Conservation (phyloP, 2,329 filamentous ascomycete genomes). For the Colletotrichum agaves region DNA sequence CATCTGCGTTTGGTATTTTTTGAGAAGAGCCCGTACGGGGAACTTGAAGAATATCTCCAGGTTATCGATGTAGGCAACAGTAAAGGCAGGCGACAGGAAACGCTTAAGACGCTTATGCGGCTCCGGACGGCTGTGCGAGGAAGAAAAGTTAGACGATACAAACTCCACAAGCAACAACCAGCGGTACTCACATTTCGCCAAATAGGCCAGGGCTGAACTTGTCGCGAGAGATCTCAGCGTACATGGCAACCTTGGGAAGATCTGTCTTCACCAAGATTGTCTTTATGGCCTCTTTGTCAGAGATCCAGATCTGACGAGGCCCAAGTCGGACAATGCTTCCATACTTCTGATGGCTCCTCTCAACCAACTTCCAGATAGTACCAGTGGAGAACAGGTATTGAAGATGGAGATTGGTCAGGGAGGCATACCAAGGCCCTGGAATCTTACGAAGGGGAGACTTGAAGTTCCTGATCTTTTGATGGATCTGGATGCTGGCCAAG, state of each 20-base stretch:
- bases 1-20: slow-evolving; percentile 25
- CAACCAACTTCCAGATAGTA: slow-evolving; percentile 40
- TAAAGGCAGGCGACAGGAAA: slow-evolving; percentile 43
- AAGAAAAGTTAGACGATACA: background rate
- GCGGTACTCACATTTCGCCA: slow-evolving; percentile 39
- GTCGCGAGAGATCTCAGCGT: slow-evolving; percentile 39
- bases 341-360: slow-evolving; percentile 38
- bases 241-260: slow-evolving; percentile 42
- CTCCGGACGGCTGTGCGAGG: slow-evolving; percentile 37
- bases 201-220: slow-evolving; percentile 39
- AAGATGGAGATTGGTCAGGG: slow-evolving; percentile 39
- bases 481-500: slow-evolving; percentile 14
- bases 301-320: slow-evolving; percentile 41
- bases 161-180: background rate
- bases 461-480: slow-evolving; percentile 16
- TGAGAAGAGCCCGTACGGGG: slow-evolving; percentile 35
- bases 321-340: slow-evolving; percentile 39
- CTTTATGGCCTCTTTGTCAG: slow-evolving; percentile 40
- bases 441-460: slow-evolving; percentile 34
- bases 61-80: slow-evolving; percentile 42
- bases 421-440: slow-evolving; percentile 40
- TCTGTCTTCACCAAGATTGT: slow-evolving; percentile 39
- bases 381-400: slow-evolving; percentile 40
- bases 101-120: slow-evolving; percentile 42
- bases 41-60: slow-evolving; percentile 40